Evolutionary conservation across 371 early-diverging fungal species (phyloP).

Genomic region (Amoeboradix gromovi): DNA sequence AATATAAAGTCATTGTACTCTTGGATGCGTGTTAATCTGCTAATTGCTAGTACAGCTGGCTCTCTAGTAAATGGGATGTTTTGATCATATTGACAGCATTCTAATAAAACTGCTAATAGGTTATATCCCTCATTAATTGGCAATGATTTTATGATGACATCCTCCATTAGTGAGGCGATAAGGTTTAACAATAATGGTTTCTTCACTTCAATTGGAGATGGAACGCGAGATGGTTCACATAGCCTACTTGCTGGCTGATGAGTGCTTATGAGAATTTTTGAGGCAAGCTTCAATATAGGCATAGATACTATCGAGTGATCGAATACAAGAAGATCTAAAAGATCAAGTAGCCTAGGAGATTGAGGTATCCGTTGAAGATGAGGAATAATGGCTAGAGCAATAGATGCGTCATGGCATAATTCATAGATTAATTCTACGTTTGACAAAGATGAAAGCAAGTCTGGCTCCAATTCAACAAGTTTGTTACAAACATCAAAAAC

Average conservation of each 20-base stretch:
- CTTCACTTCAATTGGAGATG: background rate
- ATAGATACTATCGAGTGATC: background rate
- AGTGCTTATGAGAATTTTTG: background rate
- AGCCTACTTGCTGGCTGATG: background rate
- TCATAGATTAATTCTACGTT: background rate
- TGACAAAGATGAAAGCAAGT: background rate
- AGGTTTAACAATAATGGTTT: background rate
- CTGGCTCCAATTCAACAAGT: background rate
- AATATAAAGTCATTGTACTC: background rate
- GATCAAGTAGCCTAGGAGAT: background rate
- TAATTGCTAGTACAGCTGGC: background rate
- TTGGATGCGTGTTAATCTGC: background rate
- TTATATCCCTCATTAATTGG: background rate
- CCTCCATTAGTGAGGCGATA: background rate
- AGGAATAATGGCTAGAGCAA: background rate
- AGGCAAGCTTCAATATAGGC: background rate
- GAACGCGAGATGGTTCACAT: background rate
- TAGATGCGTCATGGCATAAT: background rate
- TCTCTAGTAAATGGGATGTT: background rate
- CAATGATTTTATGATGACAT: background rate
- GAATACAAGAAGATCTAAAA: background rate
- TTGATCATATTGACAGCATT: background rate
- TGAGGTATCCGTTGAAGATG: background rate
- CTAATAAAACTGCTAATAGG: background rate
- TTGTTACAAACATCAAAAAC: background rate